phyloP scores from a whole-genome alignment of 208 protist species.

The Leishmania martiniquensis region DNA sequence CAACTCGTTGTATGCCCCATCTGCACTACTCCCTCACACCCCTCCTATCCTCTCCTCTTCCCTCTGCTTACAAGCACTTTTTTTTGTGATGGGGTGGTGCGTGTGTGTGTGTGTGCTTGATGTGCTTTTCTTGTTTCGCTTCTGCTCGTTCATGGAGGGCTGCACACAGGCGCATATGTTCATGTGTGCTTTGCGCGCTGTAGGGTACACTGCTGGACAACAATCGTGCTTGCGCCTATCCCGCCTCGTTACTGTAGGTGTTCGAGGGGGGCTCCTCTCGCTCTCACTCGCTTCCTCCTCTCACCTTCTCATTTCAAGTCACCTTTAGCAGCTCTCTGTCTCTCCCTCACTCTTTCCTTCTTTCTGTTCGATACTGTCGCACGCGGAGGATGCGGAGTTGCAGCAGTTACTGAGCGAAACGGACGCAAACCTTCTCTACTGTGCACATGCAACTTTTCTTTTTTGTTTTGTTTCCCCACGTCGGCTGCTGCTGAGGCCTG shows the following conservation, averaged over 20 bases:
- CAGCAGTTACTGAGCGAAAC: background rate
- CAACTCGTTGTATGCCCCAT: too few species aligned
- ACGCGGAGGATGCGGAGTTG: background rate
- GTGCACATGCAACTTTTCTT: background rate
- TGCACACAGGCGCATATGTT: background rate
- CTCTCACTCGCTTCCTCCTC: too few species aligned
- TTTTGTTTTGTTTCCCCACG: background rate
- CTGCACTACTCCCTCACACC: too few species aligned
- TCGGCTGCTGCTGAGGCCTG: too few species aligned
- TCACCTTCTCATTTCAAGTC: too few species aligned
- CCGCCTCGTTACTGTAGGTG: background rate
- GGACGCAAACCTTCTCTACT: background rate
- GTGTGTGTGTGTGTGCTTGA: background rate
- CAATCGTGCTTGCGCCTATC: background rate
- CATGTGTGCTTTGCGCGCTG: background rate
- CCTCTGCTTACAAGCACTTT: background rate
- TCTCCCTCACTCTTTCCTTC: background rate
- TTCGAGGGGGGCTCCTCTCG: background rate
- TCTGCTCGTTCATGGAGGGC: background rate
- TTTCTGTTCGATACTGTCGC: background rate
- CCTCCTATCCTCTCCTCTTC: too few species aligned
- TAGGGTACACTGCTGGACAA: background rate
- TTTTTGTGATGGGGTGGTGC: too few species aligned
- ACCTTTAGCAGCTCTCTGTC: too few species aligned
- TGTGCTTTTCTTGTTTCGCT: background rate